Evolutionary conservation across 352 stramenopile genomes (phyloP).

Genomic region (Phytophthora foliorum): DNA sequence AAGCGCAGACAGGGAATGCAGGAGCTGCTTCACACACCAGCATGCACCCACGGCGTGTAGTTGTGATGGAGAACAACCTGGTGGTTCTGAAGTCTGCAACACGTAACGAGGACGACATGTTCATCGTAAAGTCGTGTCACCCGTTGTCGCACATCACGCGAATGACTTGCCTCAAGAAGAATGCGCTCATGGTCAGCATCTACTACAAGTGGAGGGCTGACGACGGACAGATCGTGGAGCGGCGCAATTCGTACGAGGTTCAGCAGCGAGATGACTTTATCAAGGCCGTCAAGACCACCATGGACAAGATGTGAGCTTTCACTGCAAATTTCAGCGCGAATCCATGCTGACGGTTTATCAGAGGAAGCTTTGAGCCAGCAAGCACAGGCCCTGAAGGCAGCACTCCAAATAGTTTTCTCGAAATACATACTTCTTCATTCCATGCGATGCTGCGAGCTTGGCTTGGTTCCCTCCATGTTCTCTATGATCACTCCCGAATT

Average conservation of each 20-base stretch:
- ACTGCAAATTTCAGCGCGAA: neutral
- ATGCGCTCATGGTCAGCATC: constrained; percentile 87
- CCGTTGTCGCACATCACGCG: constrained; percentile 72
- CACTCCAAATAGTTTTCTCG: constrained; percentile 37
- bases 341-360: neutral
- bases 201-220: constrained; percentile 86
- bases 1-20: constrained; percentile 33
- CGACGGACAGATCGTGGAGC: constrained; percentile 55
- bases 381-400: neutral
- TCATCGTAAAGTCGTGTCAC: constrained; percentile 83
- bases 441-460: constrained; percentile 30
- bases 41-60: constrained; percentile 70
- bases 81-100: constrained; percentile 80
- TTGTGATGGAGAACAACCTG: constrained; percentile 78
- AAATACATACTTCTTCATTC: constrained; percentile 40
- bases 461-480: neutral
- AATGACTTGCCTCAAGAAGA: constrained; percentile 93
- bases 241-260: constrained; percentile 85
- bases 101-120: constrained; percentile 77
- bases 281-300: constrained; percentile 81
- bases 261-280: constrained; percentile 91
- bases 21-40: constrained; percentile 29
- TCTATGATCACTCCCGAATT: constrained; percentile 17
- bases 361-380: no score
- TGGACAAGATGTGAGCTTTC: constrained; percentile 76